Conservation (phyloP, 805 yeast species). For the Saccharomycopsis oosterbeekiorum region DNA sequence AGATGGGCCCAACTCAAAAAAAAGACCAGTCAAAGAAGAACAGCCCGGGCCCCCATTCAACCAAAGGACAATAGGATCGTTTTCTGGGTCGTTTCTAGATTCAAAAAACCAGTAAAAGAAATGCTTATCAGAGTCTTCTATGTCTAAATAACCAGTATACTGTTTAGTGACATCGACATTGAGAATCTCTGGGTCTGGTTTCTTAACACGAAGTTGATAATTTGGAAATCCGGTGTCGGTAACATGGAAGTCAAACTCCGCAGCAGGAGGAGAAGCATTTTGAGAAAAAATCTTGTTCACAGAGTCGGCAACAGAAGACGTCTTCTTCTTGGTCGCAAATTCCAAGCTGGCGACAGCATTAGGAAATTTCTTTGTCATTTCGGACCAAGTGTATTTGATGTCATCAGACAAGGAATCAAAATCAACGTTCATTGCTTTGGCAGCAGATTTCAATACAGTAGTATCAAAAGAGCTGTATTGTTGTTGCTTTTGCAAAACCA, state of each 20-base stretch:
- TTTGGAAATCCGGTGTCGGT: conserved; percentile 28
- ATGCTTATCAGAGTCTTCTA: conserved; percentile 77
- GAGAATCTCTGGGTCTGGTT: conserved; percentile 49
- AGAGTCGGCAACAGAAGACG: conserved; percentile 26
- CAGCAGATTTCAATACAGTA: conserved; percentile 36
- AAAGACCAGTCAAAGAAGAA: conserved; percentile 79
- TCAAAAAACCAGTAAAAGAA: conserved; percentile 93
- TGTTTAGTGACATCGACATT: conserved; percentile 80
- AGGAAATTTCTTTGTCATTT: conserved; percentile 53
- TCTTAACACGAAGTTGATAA: conserved; percentile 53
- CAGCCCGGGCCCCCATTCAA: conserved; percentile 97
- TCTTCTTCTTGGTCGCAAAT: conserved; percentile 30
- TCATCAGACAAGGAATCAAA: conserved; percentile 38
- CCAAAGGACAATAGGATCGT: conserved; percentile 82
- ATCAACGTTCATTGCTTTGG: conserved; percentile 43
- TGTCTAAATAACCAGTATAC: conserved; percentile 78
- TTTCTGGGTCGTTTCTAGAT: conserved; percentile 76
- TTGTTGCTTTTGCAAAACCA: conserved; percentile 4
- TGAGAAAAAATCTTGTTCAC: neutral
- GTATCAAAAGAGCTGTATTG: conserved; percentile 14
- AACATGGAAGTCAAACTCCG: conserved; percentile 30
- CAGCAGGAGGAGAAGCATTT: neutral
- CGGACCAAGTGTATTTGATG: conserved; percentile 48
- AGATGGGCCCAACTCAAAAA: conserved; percentile 89
- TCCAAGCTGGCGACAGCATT: conserved; percentile 40